Evolutionary conservation across 495 filamentous ascomycete species (phyloP).

Genomic region (Corynascus novoguineensis): DNA sequence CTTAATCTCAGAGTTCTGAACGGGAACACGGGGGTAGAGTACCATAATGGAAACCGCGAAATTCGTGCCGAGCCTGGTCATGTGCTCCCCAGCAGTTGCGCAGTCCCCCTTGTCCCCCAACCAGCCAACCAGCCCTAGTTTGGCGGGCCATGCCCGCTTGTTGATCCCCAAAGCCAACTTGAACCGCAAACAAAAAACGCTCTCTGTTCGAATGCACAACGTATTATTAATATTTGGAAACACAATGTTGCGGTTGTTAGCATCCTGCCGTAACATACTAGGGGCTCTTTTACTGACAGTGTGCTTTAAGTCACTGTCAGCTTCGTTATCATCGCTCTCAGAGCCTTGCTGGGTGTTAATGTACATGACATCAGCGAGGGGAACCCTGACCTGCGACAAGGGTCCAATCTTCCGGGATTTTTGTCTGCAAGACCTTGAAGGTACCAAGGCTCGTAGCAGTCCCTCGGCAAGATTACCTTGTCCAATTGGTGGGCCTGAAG

Average conservation of each 20-base stretch:
- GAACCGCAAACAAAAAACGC: neutral
- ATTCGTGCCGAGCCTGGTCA: neutral
- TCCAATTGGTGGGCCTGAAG: constrained; percentile 8
- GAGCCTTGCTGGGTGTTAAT: neutral
- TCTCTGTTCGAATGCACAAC: neutral
- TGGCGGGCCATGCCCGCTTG: neutral
- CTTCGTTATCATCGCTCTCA: no score
- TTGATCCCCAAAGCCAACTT: constrained; percentile 2
- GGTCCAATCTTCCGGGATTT: constrained; percentile 17
- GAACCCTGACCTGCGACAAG: constrained; percentile 10
- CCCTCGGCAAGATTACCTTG: neutral
- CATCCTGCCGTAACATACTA: no score
- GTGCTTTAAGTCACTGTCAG: no score
- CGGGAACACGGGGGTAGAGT: no score
- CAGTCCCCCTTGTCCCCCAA: constrained; percentile 1
- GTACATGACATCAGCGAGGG: constrained; percentile 28
- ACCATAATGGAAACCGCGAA: no score
- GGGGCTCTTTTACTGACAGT: no score
- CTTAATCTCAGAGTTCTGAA: no score
- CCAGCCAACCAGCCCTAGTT: neutral
- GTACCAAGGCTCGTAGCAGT: constrained; percentile 6
- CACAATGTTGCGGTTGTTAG: no score
- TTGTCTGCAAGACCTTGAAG: constrained; percentile 5
- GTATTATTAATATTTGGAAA: neutral
- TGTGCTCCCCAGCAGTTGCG: neutral